These are phyloP conservation scores for Senna siamea DNA, from an alignment of 306 rosid genomes.

Conservation along the genomic window DNA sequence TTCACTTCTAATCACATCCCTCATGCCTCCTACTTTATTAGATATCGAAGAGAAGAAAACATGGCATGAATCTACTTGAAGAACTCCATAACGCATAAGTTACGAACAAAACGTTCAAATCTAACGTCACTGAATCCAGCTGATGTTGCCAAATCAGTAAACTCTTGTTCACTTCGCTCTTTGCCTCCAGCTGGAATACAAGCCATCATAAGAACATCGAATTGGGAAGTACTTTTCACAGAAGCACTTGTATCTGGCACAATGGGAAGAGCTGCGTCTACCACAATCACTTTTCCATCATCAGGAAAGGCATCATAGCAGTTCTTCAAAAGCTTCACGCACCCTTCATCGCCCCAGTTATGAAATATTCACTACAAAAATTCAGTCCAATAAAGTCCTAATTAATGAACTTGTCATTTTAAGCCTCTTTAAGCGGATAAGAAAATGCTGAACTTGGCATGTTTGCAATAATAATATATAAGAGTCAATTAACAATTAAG, in stretches of 20 bases:
- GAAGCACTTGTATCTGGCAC: constrained; percentile 12
- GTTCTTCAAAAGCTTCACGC: constrained; percentile 43
- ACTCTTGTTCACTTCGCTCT: constrained; percentile 35
- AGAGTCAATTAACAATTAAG: too few relatives aligned
- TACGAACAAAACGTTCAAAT: constrained; percentile 25
- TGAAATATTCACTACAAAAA: constrained; percentile 45
- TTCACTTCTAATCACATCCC: too few relatives aligned
- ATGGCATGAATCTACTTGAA: constrained; percentile 30
- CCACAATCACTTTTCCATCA: constrained; percentile 43
- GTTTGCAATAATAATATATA: too few relatives aligned
- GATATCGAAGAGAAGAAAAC: too few relatives aligned
- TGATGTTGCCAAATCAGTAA: constrained; percentile 24
- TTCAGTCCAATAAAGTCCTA: too few relatives aligned
- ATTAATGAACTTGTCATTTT: too few relatives aligned
- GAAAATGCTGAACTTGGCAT: too few relatives aligned
- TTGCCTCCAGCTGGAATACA: constrained; percentile 41
- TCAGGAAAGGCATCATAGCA: constrained; percentile 35
- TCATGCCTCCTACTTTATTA: too few relatives aligned
- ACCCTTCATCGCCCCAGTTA: constrained; percentile 45
- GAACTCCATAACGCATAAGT: constrained; percentile 48
- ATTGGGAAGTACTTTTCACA: not conserved
- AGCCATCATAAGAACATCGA: constrained; percentile 41
- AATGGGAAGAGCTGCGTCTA: constrained; percentile 21
- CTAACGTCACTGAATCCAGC: constrained; percentile 42
- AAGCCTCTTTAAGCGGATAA: too few relatives aligned